Percentiles rank a stretch among this genome's conserved stretches.
These are phyloP conservation scores for Fusarium foetens DNA, from an alignment of 2,329 filamentous ascomycete genomes.

Conservation along the genomic window DNA sequence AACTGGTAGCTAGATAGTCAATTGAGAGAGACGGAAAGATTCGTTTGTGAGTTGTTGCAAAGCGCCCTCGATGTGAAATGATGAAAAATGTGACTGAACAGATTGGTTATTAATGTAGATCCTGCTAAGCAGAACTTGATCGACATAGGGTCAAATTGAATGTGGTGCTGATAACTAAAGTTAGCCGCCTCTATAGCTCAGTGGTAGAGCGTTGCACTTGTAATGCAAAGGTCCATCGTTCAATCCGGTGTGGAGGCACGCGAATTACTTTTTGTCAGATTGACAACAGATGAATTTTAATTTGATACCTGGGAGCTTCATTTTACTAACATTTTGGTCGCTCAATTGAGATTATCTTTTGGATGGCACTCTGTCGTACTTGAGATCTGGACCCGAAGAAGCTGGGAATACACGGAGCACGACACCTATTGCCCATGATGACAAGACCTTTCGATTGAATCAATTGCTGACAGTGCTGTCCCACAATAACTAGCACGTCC, in stretches of 20 bases:
- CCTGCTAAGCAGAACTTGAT: accelerated
- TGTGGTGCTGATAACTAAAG: accelerated
- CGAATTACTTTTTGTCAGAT: neutral
- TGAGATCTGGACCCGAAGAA: neutral
- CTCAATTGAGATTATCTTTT: neutral
- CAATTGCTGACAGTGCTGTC: neutral
- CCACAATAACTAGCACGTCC: neutral
- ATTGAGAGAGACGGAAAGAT: accelerated
- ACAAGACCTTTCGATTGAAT: neutral
- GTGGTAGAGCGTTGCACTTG: constrained; percentile 31
- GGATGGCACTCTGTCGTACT: accelerated
- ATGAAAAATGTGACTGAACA: neutral
- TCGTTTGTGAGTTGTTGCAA: neutral
- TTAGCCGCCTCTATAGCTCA: constrained; percentile 21
- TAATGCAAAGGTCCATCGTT: constrained; percentile 32
- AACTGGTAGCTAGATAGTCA: accelerated
- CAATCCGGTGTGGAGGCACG: constrained; percentile 28
- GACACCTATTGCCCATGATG: accelerated
- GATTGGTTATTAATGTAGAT: accelerated
- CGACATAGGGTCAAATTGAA: accelerated
- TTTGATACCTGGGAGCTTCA: accelerated
- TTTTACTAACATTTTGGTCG: accelerated
- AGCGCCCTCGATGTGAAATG: neutral
- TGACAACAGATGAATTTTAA: accelerated
- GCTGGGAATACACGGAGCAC: too few relatives aligned